These are phyloP conservation scores for Stachybotrys echinatus DNA, from an alignment of 2,329 filamentous ascomycete genomes.

Conservation along the genomic window DNA sequence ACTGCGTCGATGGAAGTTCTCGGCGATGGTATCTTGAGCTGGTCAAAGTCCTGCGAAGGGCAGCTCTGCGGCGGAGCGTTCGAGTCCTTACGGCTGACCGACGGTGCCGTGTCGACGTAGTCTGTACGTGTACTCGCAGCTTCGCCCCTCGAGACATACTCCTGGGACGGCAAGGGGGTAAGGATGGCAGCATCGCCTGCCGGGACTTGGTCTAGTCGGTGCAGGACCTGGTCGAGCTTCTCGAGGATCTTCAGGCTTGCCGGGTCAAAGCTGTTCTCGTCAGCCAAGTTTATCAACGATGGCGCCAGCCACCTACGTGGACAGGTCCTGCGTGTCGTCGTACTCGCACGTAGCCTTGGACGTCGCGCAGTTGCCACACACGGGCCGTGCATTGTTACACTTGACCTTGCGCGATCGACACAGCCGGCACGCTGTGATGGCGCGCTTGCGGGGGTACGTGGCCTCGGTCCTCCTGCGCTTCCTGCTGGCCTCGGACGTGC, in stretches of 20 bases:
- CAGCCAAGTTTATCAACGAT: background rate
- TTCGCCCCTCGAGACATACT: too few species aligned
- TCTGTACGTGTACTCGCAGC: too few species aligned
- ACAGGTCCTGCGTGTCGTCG: background rate
- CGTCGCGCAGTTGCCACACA: slow-evolving; percentile 21
- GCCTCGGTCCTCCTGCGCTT: background rate
- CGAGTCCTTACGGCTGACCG: too few species aligned
- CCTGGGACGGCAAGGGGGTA: too few species aligned
- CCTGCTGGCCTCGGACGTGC: background rate
- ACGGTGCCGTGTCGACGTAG: too few species aligned
- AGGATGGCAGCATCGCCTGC: too few species aligned
- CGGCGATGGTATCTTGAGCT: background rate
- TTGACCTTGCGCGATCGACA: slow-evolving; percentile 23
- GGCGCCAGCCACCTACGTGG: background rate
- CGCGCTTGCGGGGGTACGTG: slow-evolving; percentile 15
- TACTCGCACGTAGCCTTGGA: slow-evolving; percentile 20
- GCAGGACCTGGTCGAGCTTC: background rate
- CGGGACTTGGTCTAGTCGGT: background rate
- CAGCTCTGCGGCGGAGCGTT: too few species aligned
- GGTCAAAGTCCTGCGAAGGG: too few species aligned
- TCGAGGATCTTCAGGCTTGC: slow-evolving; percentile 1
- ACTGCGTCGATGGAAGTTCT: background rate
- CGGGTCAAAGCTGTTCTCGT: slow-evolving; percentile 1
- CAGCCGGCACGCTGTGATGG: slow-evolving; percentile 21
- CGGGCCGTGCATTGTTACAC: slow-evolving; percentile 23